phyloP scores from a whole-genome alignment of 2,329 filamentous ascomycete species.

The Trichoderma guizhouense region DNA sequence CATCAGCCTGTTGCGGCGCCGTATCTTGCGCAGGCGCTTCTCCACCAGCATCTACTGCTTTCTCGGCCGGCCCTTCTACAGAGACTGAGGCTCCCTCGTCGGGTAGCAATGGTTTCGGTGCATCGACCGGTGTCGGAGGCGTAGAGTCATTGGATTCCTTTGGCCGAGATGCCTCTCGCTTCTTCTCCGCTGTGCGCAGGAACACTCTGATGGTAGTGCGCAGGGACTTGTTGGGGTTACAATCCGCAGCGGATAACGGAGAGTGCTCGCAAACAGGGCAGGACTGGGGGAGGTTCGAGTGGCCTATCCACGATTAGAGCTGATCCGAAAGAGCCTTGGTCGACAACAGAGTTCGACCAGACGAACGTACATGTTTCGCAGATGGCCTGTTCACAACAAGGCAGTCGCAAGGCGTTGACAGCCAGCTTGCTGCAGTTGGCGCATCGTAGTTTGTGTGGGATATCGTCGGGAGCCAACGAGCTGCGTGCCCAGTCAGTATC shows the following conservation, averaged over 20 bases:
- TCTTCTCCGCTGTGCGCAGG: slow-evolving; percentile 86
- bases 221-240: slow-evolving; percentile 85
- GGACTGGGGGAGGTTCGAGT: slow-evolving; percentile 68
- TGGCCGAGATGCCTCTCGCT: slow-evolving; percentile 64
- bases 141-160: slow-evolving; percentile 45
- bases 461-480: slow-evolving; percentile 74
- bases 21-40: neutral
- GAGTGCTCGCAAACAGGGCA: slow-evolving; percentile 94
- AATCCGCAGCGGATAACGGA: slow-evolving; percentile 80
- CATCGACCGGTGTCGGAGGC: slow-evolving; percentile 42
- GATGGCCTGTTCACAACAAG: slow-evolving; percentile 93
- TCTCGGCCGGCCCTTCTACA: slow-evolving; percentile 22
- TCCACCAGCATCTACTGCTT: neutral
- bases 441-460: slow-evolving; percentile 95
- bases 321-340: neutral
- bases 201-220: slow-evolving; percentile 91
- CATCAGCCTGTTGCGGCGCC: neutral
- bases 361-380: slow-evolving; percentile 73
- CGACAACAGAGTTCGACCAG: slow-evolving; percentile 6
- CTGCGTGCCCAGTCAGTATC: slow-evolving; percentile 42
- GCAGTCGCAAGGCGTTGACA: slow-evolving; percentile 83
- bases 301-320: slow-evolving; percentile 50
- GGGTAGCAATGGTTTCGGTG: slow-evolving; percentile 33
- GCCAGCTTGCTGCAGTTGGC: slow-evolving; percentile 89
- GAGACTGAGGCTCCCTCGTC: slow-evolving; percentile 24